Base-by-base conservation (phyloP, 345 rosid genomes). In the Eucalyptus tenuipes region DNA sequence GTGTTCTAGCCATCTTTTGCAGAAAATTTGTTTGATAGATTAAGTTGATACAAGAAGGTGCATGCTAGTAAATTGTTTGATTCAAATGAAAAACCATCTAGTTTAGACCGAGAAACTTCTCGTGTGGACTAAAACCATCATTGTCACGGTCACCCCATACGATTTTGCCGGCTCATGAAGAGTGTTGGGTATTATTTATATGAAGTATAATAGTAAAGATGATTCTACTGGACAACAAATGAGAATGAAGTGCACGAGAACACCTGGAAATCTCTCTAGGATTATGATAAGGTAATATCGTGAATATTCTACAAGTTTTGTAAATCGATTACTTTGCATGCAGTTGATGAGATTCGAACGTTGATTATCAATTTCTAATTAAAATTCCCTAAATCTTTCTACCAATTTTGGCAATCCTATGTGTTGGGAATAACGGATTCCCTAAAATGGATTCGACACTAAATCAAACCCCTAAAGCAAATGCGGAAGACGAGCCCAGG, bases 341-440 rank as follows among this genome's bases (percentile, higher is more conserved):
- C 0, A 11, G 7, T 59, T 6, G 31, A 29, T 59, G 31, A 59
- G 68, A 59, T 27, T 27, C 0, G 2, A 27, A 59, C 0, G 0
- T 25, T 61, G 16, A 61, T 61, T 27, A 12, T 29, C 68, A 61
- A 29, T 29, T 59, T 5, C 31, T 59, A 59, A 59, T 12, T 3
- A 33, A 61, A 61, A 61, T 27, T 61, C 33, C 31, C 68, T 59
- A 13, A 27, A 59, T 52, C 57, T 25, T 9, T 52, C 57, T 52
- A 7, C 57, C 25, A 52, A 52, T 52, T 52, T 52, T 52, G 57
- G 25, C 57, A 52, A 52, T 52, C 25, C 57, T 52, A 52, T n/a
- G n/a, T n/a, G n/a, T n/a, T n/a, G n/a, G n/a, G n/a, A n/a, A n/a
- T n/a, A n/a, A n/a, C n/a, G n/a, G n/a, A n/a, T n/a, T n/a, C n/a